Conservation (phyloP, 345 rosid species). For the Boechera stricta region DNA sequence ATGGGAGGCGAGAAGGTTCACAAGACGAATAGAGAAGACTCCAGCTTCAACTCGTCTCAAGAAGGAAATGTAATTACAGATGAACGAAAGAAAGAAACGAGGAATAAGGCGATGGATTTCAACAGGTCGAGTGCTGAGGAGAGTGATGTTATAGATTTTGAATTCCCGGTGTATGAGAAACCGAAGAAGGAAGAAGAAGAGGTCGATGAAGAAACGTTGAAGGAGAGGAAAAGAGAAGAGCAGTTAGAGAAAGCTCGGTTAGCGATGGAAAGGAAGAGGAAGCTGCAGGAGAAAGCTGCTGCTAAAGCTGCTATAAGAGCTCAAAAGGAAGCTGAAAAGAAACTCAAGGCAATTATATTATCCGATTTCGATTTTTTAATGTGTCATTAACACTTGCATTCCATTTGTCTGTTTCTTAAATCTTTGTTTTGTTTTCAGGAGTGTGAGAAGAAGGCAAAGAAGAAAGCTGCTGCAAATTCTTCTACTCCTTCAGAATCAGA, state of each 20-base stretch:
- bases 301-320: slow-evolving; percentile 88
- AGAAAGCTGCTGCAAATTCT: slow-evolving; percentile 60
- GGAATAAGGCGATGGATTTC: slow-evolving; percentile 41
- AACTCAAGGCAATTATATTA: slow-evolving; percentile 67
- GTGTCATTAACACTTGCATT: not conserved
- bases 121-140: slow-evolving; percentile 50
- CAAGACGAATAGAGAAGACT: slow-evolving; percentile 60
- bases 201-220: slow-evolving; percentile 72
- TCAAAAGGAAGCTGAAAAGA: slow-evolving; percentile 94
- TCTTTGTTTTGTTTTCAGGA: slow-evolving; percentile 58
- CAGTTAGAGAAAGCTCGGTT: slow-evolving; percentile 82
- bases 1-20: slow-evolving; percentile 46
- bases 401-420: not conserved
- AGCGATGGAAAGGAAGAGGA: slow-evolving; percentile 95
- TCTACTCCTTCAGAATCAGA: slow-evolving; percentile 51
- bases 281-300: slow-evolving; percentile 83
- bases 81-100: slow-evolving; percentile 56
- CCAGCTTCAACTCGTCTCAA: slow-evolving; percentile 55
- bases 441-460: slow-evolving; percentile 86
- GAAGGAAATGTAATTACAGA: slow-evolving; percentile 43
- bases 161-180: slow-evolving; percentile 43
- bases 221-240: slow-evolving; percentile 84
- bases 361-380: not conserved
- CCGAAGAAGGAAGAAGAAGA: slow-evolving; percentile 51
- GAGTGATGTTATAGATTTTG: slow-evolving; percentile 47